These are phyloP conservation scores for Annona cherimola DNA, from an alignment of 164 flowering plant genomes.

Conservation along the genomic window DNA sequence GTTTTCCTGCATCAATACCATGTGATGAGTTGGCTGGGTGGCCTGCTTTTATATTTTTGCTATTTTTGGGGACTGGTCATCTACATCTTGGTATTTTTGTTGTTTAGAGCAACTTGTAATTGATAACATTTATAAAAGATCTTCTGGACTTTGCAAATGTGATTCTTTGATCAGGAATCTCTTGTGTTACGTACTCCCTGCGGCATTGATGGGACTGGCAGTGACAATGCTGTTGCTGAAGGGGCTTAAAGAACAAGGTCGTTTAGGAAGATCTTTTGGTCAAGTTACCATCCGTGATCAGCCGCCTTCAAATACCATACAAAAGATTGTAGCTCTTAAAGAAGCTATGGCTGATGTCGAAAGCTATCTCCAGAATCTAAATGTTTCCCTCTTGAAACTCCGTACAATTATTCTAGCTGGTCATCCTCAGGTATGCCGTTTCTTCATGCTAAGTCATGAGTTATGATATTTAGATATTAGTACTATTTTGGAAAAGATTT, in stretches of 20 bases:
- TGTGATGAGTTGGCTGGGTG: no score
- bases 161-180: slow-evolving; percentile 51
- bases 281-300: slow-evolving; percentile 82
- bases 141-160: background rate
- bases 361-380: slow-evolving; percentile 66
- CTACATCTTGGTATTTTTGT: background rate
- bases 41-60: no score
- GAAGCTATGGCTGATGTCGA: slow-evolving; percentile 85
- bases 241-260: slow-evolving; percentile 91
- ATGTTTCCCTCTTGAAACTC: slow-evolving; percentile 66
- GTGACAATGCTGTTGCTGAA: slow-evolving; percentile 61
- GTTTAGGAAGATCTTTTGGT: slow-evolving; percentile 85
- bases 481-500: no score
- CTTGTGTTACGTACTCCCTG: slow-evolving; percentile 66
- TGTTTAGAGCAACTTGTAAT: background rate
- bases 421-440: slow-evolving; percentile 78
- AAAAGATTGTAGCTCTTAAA: slow-evolving; percentile 83
- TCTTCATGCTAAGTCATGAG: background rate
- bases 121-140: background rate
- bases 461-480: no score
- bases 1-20: no score
- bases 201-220: slow-evolving; percentile 52
- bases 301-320: slow-evolving; percentile 91
- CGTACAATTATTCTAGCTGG: slow-evolving; percentile 81
- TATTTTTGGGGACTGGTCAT: no score